Conservation (phyloP, 208 protist genomes). For the Trypanosoma boissoni region DNA sequence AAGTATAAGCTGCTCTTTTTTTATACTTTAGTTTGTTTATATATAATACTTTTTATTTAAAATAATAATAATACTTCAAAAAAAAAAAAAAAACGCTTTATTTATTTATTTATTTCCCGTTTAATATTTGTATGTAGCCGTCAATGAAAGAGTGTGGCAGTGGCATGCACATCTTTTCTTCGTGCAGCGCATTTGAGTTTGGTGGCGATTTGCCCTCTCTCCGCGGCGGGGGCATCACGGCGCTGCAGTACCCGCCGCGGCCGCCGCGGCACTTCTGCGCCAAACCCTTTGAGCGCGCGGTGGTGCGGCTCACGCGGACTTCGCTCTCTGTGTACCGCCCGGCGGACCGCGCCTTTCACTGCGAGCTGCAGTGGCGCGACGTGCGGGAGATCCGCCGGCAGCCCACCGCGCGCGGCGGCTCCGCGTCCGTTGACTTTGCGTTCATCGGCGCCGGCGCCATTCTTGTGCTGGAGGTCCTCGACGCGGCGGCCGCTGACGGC, state of each 20-base stretch:
- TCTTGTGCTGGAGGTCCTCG: conserved; percentile 6
- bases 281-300: conserved; percentile 6
- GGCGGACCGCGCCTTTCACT: conserved; percentile 8
- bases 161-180: neutral
- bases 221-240: neutral
- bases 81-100: too few species aligned
- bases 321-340: conserved; percentile 11
- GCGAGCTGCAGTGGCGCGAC: conserved; percentile 9
- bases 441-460: neutral
- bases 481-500: conserved; percentile 1
- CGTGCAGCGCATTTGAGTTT: conserved; percentile 19
- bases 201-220: neutral
- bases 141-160: conserved; percentile 5
- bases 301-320: conserved; percentile 6
- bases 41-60: too few species aligned
- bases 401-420: neutral
- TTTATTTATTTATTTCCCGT: neutral
- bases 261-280: neutral
- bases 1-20: too few species aligned
- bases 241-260: conserved; percentile 6
- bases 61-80: too few species aligned
- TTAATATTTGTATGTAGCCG: conserved; percentile 4
- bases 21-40: too few species aligned
- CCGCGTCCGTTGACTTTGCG: conserved; percentile 3
- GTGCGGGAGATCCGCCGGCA: conserved; percentile 14